phyloP scores from a whole-genome alignment of 2,329 filamentous ascomycete species.

The Colletotrichum plurivorum region DNA sequence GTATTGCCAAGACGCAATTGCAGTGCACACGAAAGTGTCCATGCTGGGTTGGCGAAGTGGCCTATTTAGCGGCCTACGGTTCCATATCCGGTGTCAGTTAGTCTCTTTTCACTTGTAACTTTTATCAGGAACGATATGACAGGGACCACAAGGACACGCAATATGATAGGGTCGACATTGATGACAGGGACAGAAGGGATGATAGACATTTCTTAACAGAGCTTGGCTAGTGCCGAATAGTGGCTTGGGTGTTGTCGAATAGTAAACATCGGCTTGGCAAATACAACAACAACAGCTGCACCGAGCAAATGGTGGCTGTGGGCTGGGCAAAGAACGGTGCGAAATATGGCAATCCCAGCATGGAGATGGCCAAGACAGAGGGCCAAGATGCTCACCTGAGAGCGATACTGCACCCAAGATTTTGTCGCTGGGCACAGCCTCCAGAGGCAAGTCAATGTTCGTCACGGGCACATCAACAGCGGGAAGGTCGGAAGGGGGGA shows the following conservation, averaged over 20 bases:
- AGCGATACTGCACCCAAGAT: slow-evolving; percentile 1
- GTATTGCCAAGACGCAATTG: slow-evolving; percentile 1
- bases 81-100: too few relatives aligned
- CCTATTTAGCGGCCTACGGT: too few relatives aligned
- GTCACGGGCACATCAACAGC: too few relatives aligned
- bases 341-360: neutral
- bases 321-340: slow-evolving; percentile 27
- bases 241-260: too few relatives aligned
- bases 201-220: too few relatives aligned
- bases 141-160: too few relatives aligned
- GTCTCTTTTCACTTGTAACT: too few relatives aligned
- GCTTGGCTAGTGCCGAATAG: too few relatives aligned
- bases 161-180: too few relatives aligned
- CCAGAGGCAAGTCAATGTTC: neutral
- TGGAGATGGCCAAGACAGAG: slow-evolving; percentile 18
- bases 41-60: too few relatives aligned
- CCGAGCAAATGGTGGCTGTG: slow-evolving; percentile 30
- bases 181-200: too few relatives aligned
- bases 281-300: neutral
- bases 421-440: slow-evolving; percentile 16
- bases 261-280: slow-evolving; percentile 3
- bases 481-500: neutral
- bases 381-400: slow-evolving; percentile 26
- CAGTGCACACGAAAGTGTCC: neutral
- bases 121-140: too few relatives aligned